These are phyloP conservation scores for Gracilaria domingensis DNA, from an alignment of 23 red algal genomes.

Conservation along the genomic window DNA sequence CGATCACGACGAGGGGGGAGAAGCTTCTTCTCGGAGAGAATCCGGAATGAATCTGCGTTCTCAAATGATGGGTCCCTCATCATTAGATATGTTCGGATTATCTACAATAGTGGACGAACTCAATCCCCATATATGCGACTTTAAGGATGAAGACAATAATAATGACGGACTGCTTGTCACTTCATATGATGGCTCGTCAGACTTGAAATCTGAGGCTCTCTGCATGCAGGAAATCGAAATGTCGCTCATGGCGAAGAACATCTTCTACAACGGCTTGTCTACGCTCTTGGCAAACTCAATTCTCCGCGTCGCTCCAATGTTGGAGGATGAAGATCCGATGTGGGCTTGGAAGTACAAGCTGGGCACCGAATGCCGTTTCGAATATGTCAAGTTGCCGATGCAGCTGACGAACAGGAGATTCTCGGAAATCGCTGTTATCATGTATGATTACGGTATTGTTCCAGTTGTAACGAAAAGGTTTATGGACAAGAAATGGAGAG, in stretches of 20 bases:
- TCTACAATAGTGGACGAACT: conserved; percentile 1
- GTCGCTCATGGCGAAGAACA: too few species aligned
- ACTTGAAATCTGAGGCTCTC: too few species aligned
- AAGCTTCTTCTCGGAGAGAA: conserved; percentile 4
- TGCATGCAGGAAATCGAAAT: too few species aligned
- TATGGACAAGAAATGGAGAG: conserved; percentile 71
- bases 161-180: conserved; percentile 59
- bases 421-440: too few species aligned
- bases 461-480: conserved; percentile 72
- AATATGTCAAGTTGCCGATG: conserved; percentile 68
- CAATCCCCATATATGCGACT: conserved; percentile 14
- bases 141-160: conserved; percentile 43
- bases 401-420: conserved; percentile 52
- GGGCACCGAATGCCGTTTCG: conserved; percentile 78
- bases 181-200: too few species aligned
- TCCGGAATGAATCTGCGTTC: conserved; percentile 43
- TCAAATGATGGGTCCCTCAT: conserved; percentile 11
- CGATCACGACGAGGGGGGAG: conserved; percentile 40
- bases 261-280: too few species aligned
- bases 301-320: conserved; percentile 56
- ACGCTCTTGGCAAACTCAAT: too few species aligned
- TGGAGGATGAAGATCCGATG: conserved; percentile 43
- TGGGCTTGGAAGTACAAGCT: conserved; percentile 73
- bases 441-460: too few species aligned
- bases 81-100: conserved; percentile 10